These are phyloP conservation scores for Microsporum ferrugineum DNA, from an alignment of 2,329 filamentous ascomycete species.

Conservation along the genomic window DNA sequence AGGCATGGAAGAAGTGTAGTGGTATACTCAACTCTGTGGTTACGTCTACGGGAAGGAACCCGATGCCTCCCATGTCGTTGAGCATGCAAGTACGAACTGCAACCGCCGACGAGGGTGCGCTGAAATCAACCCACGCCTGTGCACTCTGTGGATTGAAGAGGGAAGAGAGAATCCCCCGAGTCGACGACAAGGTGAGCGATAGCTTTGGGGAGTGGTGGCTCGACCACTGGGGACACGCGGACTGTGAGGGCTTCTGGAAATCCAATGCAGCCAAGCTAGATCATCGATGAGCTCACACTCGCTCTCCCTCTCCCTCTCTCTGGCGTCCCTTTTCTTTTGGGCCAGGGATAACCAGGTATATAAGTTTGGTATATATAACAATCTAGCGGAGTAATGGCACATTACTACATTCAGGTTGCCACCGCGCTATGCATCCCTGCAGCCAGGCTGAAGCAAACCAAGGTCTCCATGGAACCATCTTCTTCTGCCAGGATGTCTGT, in stretches of 20 bases:
- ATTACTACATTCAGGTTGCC: neutral
- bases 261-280: conserved; percentile 39
- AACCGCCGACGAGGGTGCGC: conserved; percentile 51
- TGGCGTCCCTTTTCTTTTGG: neutral
- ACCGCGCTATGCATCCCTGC: neutral
- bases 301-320: neutral
- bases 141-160: conserved; percentile 78
- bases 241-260: conserved; percentile 77
- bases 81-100: conserved; percentile 56
- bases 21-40: conserved; percentile 59
- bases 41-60: conserved; percentile 26
- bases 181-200: conserved; percentile 70
- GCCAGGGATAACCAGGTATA: neutral
- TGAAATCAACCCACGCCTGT: conserved; percentile 64
- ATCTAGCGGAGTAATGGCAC: neutral
- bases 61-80: conserved; percentile 60
- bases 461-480: neutral
- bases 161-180: conserved; percentile 66
- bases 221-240: conserved; percentile 72
- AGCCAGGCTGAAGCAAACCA: neutral
- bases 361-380: too few relatives aligned
- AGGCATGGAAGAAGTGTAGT: conserved; percentile 62
- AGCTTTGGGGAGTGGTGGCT: conserved; percentile 96
- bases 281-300: neutral
- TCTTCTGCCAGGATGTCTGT: neutral